phyloP scores from a whole-genome alignment of 2,329 filamentous ascomycete genomes.

The Alternaria atra region DNA sequence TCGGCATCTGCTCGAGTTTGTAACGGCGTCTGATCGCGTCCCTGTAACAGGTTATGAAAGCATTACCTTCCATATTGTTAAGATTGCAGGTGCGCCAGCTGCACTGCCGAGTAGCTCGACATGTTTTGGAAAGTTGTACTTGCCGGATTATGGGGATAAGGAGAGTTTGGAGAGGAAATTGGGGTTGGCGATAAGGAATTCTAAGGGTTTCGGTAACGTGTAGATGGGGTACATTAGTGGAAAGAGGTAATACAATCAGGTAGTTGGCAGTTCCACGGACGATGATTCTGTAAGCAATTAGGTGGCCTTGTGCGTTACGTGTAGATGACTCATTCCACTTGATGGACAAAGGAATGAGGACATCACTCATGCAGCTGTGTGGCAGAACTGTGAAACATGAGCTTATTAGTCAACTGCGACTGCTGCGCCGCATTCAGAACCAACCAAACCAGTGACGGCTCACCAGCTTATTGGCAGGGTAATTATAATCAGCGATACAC shows the following conservation, averaged over 20 bases:
- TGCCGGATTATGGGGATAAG: slow-evolving; percentile 81
- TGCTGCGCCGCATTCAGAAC: background rate
- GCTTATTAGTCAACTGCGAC: background rate
- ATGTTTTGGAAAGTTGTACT: slow-evolving; percentile 86
- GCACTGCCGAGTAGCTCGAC: slow-evolving; percentile 86
- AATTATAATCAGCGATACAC: background rate
- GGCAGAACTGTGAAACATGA: background rate
- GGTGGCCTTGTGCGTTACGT: background rate
- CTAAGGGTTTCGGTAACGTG: slow-evolving; percentile 78
- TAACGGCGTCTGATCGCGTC: slow-evolving; percentile 90
- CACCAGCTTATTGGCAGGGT: background rate
- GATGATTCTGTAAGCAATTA: too few relatives aligned
- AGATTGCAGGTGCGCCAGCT: slow-evolving; percentile 70
- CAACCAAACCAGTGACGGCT: background rate
- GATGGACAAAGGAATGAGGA: background rate
- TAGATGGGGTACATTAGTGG: slow-evolving; percentile 12
- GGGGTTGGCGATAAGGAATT: slow-evolving; percentile 85
- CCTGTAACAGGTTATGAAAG: slow-evolving; percentile 86
- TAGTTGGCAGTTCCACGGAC: background rate
- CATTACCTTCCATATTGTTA: slow-evolving; percentile 84
- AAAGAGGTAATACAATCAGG: background rate
- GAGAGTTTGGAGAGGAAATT: slow-evolving; percentile 78
- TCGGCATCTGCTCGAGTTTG: slow-evolving; percentile 85
- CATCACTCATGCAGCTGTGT: background rate
- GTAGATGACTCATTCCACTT: background rate